Evolutionary conservation across 371 early-diverging fungal species (phyloP).

Genomic region (Mortierella sp.): DNA sequence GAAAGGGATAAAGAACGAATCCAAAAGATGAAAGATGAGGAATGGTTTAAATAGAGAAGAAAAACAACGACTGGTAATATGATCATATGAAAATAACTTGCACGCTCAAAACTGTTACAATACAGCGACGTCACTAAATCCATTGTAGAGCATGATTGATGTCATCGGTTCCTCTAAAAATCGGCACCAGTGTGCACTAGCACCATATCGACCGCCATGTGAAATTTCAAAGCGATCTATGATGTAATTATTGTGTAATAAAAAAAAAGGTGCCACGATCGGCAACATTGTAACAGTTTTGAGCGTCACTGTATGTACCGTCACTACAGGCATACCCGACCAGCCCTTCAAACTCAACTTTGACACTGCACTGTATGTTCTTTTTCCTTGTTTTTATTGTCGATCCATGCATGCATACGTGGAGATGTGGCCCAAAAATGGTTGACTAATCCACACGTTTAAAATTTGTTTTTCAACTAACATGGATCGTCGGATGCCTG

Average conservation of each 20-base stretch:
- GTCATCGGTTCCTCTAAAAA: neutral
- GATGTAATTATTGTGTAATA: neutral
- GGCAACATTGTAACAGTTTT: constrained; percentile 10
- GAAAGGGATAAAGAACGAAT: too few species aligned
- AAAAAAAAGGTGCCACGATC: constrained; percentile 8
- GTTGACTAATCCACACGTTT: neutral
- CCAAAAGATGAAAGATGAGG: too few species aligned
- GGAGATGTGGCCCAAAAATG: too few species aligned
- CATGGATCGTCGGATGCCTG: constrained; percentile 30
- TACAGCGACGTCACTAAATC: constrained; percentile 2
- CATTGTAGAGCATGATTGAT: neutral
- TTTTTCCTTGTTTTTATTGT: neutral
- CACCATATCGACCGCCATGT: neutral
- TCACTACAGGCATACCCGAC: too few species aligned
- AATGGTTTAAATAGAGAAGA: too few species aligned
- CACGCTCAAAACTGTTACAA: neutral
- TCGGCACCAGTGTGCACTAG: neutral
- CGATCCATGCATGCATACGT: neutral
- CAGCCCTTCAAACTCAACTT: constrained; percentile 75
- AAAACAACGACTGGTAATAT: too few species aligned
- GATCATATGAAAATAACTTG: too few species aligned
- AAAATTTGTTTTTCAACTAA: neutral
- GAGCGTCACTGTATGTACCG: neutral
- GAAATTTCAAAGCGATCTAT: neutral
- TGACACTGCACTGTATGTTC: neutral